phyloP scores from a whole-genome alignment of 768 basidiomycete genomes.

The Termitomyces eurrhizus region DNA sequence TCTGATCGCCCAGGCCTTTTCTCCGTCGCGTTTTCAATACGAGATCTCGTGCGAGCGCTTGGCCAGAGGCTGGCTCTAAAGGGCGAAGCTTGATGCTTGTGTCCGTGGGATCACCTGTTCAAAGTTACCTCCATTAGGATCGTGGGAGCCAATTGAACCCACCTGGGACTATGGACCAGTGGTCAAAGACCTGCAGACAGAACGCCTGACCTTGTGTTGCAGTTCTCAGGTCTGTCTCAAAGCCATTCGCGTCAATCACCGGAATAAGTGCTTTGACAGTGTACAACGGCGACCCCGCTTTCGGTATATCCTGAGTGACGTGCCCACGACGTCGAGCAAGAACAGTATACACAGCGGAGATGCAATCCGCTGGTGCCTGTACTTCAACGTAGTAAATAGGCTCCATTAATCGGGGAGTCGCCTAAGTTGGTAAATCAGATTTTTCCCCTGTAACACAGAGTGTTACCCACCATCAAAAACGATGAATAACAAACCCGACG shows the following conservation, averaged over 20 bases:
- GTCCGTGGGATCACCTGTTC: constrained; percentile 92
- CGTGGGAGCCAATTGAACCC: constrained; percentile 29
- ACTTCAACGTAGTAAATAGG: constrained; percentile 99
- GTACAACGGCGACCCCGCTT: constrained; percentile 96
- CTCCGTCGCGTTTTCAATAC: constrained; percentile 94
- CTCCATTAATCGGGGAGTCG: constrained; percentile 93
- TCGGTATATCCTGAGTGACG: constrained; percentile 96
- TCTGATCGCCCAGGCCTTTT: constrained; percentile 96
- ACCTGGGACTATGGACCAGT: constrained; percentile 99
- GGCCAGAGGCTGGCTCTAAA: constrained; percentile 94
- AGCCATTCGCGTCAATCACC: constrained; percentile 97
- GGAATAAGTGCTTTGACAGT: constrained; percentile 98
- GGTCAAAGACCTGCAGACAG: constrained; percentile 95
- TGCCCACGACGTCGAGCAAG: constrained; percentile 99
- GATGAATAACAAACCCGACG: constrained; percentile 98
- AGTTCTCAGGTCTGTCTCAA: constrained; percentile 96
- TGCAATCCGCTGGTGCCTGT: constrained; percentile 98
- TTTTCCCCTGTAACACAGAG: constrained; percentile 5
- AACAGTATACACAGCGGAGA: constrained; percentile 97
- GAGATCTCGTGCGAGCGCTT: constrained; percentile 90
- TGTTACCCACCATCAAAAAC: constrained; percentile 83
- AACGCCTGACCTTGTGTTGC: constrained; percentile 99
- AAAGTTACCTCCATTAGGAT: constrained; percentile 14
- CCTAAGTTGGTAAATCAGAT: constrained; percentile 40
- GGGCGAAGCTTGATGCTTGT: constrained; percentile 95